Evolutionary conservation across 73 alveolate species (phyloP).

Genomic region (Paramecium pentaurelia): DNA sequence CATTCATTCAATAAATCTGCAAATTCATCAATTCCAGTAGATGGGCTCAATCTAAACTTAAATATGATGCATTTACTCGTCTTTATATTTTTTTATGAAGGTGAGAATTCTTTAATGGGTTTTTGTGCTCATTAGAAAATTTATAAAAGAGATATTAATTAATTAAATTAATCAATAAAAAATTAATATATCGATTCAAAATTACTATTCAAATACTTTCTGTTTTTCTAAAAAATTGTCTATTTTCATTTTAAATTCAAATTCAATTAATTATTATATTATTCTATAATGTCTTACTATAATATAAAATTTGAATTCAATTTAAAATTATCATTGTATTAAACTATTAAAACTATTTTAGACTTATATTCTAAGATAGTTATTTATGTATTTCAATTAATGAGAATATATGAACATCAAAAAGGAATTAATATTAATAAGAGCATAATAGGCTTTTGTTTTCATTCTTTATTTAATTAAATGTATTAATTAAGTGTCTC

Average conservation of each 20-base stretch:
- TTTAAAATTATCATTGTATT: not conserved
- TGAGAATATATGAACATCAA: no score
- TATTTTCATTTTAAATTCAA: not conserved
- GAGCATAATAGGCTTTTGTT: not conserved
- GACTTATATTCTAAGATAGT: not conserved
- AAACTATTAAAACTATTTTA: not conserved
- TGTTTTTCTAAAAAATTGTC: not conserved
- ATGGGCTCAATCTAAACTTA: not conserved
- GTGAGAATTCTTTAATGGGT: not conserved
- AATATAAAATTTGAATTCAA: not conserved
- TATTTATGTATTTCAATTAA: not conserved
- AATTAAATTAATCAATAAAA: not conserved
- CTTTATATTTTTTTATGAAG: not conserved
- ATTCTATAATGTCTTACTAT: not conserved
- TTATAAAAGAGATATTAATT: not conserved
- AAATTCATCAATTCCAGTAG: slow-evolving; percentile 23
- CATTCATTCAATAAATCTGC: not conserved
- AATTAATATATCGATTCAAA: not conserved
- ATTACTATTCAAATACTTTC: not conserved
- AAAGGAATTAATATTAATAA: not conserved
- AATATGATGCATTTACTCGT: not conserved
- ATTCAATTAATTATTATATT: no score
- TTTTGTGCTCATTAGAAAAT: not conserved
- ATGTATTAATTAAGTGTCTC: not conserved
- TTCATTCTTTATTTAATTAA: not conserved